A percentile compares a stretch with the other conserved stretches of the same genome.
Conservation (phyloP, 192 early-diverging fungal species). For the Coemansia sp. region DNA sequence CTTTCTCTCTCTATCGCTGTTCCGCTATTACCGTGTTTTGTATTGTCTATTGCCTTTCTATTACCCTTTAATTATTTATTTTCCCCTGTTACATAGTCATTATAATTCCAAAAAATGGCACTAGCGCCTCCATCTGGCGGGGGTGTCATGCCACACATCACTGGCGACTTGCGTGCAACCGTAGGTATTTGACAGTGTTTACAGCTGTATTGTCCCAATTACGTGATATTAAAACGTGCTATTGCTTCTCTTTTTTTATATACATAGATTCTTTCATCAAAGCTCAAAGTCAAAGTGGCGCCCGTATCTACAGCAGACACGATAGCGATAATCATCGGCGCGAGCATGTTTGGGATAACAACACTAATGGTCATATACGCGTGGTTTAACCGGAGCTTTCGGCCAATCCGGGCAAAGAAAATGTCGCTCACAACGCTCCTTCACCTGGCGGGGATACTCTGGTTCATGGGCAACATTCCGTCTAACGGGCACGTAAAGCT, state of each 20-base stretch:
- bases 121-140: background rate
- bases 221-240: too few species aligned
- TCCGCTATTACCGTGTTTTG: too few species aligned
- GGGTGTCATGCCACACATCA: background rate
- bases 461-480: constrained; percentile 44
- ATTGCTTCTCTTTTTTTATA: background rate
- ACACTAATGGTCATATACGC: constrained; percentile 30
- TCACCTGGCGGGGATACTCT: constrained; percentile 36
- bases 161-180: background rate
- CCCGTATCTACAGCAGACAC: constrained; percentile 24
- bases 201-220: background rate
- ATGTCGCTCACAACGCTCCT: constrained; percentile 36
- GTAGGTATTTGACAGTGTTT: background rate
- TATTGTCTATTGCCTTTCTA: background rate
- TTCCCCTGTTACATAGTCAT: background rate
- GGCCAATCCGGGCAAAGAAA: constrained; percentile 53
- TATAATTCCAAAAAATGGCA: background rate
- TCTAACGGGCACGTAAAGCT: constrained; percentile 43
- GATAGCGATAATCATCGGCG: constrained; percentile 10
- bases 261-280: constrained; percentile 11
- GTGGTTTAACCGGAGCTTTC: constrained; percentile 47
- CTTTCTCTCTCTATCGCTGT: background rate
- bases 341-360: constrained; percentile 28
- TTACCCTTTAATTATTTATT: background rate
- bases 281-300: constrained; percentile 9